These are phyloP conservation scores for Nymphaea colorata DNA, from an alignment of 164 flowering plant species.

Conservation along the genomic window DNA sequence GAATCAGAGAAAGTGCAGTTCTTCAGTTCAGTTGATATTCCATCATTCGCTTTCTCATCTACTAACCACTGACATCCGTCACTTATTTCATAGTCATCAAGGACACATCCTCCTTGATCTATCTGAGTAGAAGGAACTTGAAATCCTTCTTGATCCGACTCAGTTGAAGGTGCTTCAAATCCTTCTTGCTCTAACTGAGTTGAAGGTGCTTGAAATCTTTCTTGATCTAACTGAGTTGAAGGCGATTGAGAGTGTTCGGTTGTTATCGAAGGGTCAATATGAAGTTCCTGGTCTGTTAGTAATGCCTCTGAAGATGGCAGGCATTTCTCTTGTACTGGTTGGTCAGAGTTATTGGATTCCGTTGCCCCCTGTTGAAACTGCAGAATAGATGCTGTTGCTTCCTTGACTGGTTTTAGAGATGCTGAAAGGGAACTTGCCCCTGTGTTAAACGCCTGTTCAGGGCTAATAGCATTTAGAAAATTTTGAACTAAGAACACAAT, in stretches of 20 bases:
- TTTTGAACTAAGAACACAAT: too few relatives aligned
- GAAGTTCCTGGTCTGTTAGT: background rate
- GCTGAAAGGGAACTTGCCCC: constrained; percentile 27
- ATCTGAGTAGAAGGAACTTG: constrained; percentile 82
- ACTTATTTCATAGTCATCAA: constrained; percentile 47
- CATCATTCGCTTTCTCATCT: constrained; percentile 38
- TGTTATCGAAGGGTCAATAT: background rate
- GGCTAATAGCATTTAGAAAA: constrained; percentile 4
- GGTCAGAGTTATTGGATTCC: constrained; percentile 3
- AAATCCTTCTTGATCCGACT: constrained; percentile 31
- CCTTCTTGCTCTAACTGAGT: constrained; percentile 20
- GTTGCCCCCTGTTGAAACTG: constrained; percentile 24
- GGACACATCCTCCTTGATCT: constrained; percentile 36
- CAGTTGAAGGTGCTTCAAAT: background rate
- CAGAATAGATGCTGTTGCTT: constrained; percentile 40
- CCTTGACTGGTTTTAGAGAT: constrained; percentile 44
- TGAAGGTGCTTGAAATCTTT: constrained; percentile 70
- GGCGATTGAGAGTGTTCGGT: background rate
- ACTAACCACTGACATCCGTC: constrained; percentile 34
- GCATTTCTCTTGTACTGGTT: background rate
- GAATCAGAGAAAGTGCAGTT: constrained; percentile 8
- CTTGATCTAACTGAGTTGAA: constrained; percentile 16
- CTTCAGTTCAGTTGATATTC: constrained; percentile 13
- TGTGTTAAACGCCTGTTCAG: constrained; percentile 67
- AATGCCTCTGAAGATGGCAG: background rate